These are phyloP conservation scores for Globisporangium ultimum DNA, from an alignment of 352 stramenopile species.

Conservation along the genomic window DNA sequence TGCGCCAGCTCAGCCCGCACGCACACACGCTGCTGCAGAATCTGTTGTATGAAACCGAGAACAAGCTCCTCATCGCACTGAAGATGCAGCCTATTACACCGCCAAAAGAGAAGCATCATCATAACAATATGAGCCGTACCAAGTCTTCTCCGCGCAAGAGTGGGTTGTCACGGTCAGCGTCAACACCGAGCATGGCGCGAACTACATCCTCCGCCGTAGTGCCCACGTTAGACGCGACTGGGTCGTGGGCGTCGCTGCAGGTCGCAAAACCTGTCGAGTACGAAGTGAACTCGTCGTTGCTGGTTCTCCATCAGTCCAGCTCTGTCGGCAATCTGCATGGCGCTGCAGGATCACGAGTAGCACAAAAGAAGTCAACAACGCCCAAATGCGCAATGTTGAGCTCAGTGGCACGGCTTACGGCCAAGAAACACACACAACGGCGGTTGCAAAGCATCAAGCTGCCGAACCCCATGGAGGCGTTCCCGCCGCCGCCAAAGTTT, in stretches of 20 bases:
- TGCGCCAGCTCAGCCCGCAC: slow-evolving; percentile 32
- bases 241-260: slow-evolving; percentile 51
- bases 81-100: slow-evolving; percentile 9
- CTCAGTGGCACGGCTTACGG: slow-evolving; percentile 8
- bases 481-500: slow-evolving; percentile 40
- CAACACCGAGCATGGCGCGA: slow-evolving; percentile 1
- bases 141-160: too few relatives aligned
- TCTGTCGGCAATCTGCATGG: slow-evolving; percentile 25
- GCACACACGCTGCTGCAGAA: slow-evolving; percentile 30
- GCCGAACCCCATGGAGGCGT: slow-evolving; percentile 33
- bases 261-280: slow-evolving; percentile 46
- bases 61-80: slow-evolving; percentile 28
- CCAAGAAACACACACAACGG: slow-evolving; percentile 53
- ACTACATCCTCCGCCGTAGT: too few relatives aligned
- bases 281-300: slow-evolving; percentile 54
- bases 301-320: slow-evolving; percentile 46
- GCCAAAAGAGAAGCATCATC: slow-evolving; percentile 8
- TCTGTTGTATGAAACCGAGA: slow-evolving; percentile 32
- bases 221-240: slow-evolving; percentile 12
- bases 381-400: slow-evolving; percentile 3
- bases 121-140: slow-evolving; percentile 2
- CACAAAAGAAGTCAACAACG: background rate
- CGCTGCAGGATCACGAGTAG: slow-evolving; percentile 13
- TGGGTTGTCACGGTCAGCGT: slow-evolving; percentile 1
- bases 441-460: slow-evolving; percentile 53